Base-by-base conservation (phyloP, 1,284 basidiomycete species). In the Sporisorium reilianum region DNA sequence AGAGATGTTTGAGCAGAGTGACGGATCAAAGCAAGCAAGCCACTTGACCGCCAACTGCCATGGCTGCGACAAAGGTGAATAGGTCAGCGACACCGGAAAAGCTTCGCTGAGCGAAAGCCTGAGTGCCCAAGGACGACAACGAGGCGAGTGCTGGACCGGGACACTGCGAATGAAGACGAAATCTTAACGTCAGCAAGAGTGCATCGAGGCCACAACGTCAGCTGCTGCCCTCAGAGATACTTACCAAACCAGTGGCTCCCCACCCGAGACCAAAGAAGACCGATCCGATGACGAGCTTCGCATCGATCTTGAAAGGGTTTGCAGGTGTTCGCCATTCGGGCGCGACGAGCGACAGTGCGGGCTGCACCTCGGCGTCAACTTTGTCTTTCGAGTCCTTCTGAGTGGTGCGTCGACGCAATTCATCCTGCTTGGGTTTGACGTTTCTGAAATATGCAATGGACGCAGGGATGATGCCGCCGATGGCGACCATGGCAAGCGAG, bases 381-480 rank as follows among this genome's bases (percentile, higher is more conserved):
- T 53, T 55, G 50, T 44, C 51, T 8, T 45, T 46, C 3, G 32
- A 55, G 10, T 11, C 50, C 18, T 20, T 28, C 30, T 44, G 44
- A n/a, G 46, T n/a, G 22, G 25, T 18, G 32, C 51, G 26, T 26
- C 44, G 46, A 23, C 52, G 59, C 34, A 66, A 40, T 23, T 51
- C 59, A 18, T 73, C 64, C 32, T 67, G 64, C 61, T 67, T 73
- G 0, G 76, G 76, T 44, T 67, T 67, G 58, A 80, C 55, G 8
- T 62, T 38, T 9, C 50, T 28, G 16, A 80, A 74, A 64, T 72
- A 87, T 36, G 85, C 84, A 14, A 86, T 20, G 3, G 82, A 82
- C 59, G 87, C 87, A 6, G 87, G 86, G 1, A 87, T 18, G 18
- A 88, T 85, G 5, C 86, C 87, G 16, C 84, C 85, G 16, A 87